Base-by-base conservation (phyloP, 192 early-diverging fungal genomes). In the Coemansia sp. region DNA sequence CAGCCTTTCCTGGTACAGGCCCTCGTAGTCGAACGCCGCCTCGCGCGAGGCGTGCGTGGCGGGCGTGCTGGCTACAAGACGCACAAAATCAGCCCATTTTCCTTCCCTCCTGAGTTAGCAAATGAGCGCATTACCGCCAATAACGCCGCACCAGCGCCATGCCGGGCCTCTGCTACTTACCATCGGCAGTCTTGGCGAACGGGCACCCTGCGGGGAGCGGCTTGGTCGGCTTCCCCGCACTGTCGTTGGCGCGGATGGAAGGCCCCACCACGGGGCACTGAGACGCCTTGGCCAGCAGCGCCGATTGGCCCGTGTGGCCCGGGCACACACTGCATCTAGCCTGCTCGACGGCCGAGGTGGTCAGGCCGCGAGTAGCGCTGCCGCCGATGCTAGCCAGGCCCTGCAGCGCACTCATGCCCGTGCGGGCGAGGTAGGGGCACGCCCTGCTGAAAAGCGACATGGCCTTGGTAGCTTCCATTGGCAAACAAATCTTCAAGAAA, bases 1-100 rank as follows among this genome's bases (percentile, higher is more conserved):
- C 30, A 98, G 62, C 70, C 92, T 86, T 19, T 54, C 56, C 52
- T 84, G 75, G 74, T 93, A 98, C 52, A 87, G 77, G 33, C 75
- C 69, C 66, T 96, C 92, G 70, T 98, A 98, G 67, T 96, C 89
- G 60, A 96, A 98, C 4, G 46, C 38, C 9, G 54, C 31, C 50
- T 61, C 69, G 38, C 30, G 47, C 26, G 63, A 54, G 12, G 20
- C 45, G 38, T 66, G 69, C 14, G 49, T 53, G 11, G 23, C 63
- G 19, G 51, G 35, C 43, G 27, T n/a, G n/a, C n/a, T n/a, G n/a
- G 8, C 9, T 9, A 16, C 11, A 16, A 8, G 2, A 16, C 19
- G 37, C 37, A 12, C 37, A 38, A 20, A 38, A 38, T 33, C 14
- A 33, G 32, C 32, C 5, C 10, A 33, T 33, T 33, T 5, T 33